These are phyloP conservation scores for Geranium rotundifolium DNA, from an alignment of 345 rosid genomes.

Conservation along the genomic window DNA sequence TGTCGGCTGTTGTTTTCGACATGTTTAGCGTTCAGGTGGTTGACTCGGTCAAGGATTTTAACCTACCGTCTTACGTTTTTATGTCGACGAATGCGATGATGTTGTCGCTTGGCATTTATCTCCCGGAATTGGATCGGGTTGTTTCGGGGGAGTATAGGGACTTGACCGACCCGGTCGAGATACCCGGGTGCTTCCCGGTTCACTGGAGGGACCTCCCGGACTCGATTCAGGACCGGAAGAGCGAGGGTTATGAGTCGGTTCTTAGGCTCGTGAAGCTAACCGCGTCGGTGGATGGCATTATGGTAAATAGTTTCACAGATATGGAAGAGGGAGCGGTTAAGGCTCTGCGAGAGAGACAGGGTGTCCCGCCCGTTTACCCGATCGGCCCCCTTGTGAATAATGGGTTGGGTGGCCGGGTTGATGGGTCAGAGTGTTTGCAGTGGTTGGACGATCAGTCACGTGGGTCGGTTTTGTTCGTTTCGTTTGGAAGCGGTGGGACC, in stretches of 20 bases:
- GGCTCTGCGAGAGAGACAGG: slow-evolving; percentile 31
- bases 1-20: too few relatives aligned
- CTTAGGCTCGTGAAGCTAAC: slow-evolving; percentile 38
- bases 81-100: slow-evolving; percentile 38
- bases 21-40: too few relatives aligned
- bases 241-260: slow-evolving; percentile 48
- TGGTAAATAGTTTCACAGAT: slow-evolving; percentile 45
- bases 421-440: slow-evolving; percentile 31
- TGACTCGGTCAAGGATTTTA: too few relatives aligned
- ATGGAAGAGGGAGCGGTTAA: slow-evolving; percentile 38
- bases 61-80: slow-evolving; percentile 38
- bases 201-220: slow-evolving; percentile 40
- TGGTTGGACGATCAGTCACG: slow-evolving; percentile 79
- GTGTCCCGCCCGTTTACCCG: slow-evolving; percentile 51
- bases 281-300: slow-evolving; percentile 43
- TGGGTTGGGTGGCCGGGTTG: slow-evolving; percentile 8
- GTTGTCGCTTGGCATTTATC: slow-evolving; percentile 33
- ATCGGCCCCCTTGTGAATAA: slow-evolving; percentile 53
- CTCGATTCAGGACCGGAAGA: slow-evolving; percentile 41
- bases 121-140: too few relatives aligned
- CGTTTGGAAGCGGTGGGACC: slow-evolving; percentile 92
- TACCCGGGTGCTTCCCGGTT: slow-evolving; percentile 55
- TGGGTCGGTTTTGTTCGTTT: slow-evolving; percentile 70
- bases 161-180: too few relatives aligned
- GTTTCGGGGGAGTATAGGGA: too few relatives aligned